A percentile compares a stretch with the other conserved stretches of the same genome.
These are phyloP conservation scores for Fraxinus velutina DNA, from an alignment of 305 asterid genomes.

Conservation along the genomic window DNA sequence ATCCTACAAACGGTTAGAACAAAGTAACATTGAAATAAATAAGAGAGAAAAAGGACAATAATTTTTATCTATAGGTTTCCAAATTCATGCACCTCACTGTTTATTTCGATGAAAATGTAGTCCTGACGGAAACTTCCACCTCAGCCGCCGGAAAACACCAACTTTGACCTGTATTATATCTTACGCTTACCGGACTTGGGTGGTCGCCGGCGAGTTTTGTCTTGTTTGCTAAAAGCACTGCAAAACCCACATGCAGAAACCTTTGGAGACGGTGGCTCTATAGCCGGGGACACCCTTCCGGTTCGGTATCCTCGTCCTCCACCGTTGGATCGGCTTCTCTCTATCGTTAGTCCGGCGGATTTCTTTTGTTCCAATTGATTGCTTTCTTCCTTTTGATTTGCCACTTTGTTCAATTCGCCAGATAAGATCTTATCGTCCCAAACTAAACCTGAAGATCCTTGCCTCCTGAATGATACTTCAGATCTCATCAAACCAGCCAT, in stretches of 20 bases:
- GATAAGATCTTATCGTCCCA: constrained; percentile 45
- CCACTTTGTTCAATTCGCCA: constrained; percentile 28
- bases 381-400: constrained; percentile 23
- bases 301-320: constrained; percentile 38
- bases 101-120: background rate
- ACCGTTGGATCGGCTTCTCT: constrained; percentile 43
- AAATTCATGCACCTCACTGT: background rate
- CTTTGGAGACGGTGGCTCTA: constrained; percentile 47
- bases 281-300: constrained; percentile 40
- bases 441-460: constrained; percentile 50
- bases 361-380: constrained; percentile 1
- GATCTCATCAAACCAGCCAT: constrained; percentile 57
- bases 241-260: constrained; percentile 51
- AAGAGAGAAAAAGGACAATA: background rate
- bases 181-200: constrained; percentile 37
- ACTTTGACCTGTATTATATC: constrained; percentile 15
- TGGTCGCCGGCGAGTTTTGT: constrained; percentile 27
- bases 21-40: background rate
- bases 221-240: constrained; percentile 36
- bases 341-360: constrained; percentile 30
- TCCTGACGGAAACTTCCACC: constrained; percentile 15
- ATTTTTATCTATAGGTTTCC: background rate
- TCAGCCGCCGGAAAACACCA: constrained; percentile 17
- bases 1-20: background rate
- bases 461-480: constrained; percentile 44